Evolutionary conservation across 2,329 filamentous ascomycete genomes (phyloP).

Genomic region (Calonectria pteridis): DNA sequence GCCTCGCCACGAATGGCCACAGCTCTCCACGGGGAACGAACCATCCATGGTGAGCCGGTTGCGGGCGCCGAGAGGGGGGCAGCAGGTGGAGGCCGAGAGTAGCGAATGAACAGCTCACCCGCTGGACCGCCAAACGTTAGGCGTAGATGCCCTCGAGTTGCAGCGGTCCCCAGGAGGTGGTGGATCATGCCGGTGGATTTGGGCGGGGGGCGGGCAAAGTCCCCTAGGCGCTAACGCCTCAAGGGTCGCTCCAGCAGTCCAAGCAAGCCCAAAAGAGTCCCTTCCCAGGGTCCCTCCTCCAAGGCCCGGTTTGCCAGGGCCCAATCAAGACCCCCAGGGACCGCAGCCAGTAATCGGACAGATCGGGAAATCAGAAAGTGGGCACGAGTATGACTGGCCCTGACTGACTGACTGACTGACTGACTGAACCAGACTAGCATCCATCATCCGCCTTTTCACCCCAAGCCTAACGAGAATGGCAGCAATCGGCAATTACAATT

Average conservation of each 20-base stretch:
- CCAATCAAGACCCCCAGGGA: not conserved
- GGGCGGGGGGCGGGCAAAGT: conserved; percentile 35
- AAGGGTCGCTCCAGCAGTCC: conserved; percentile 47
- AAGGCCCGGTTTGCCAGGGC: conserved; percentile 33
- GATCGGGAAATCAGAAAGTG: conserved; percentile 43
- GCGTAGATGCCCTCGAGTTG: not conserved
- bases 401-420: conserved; percentile 11
- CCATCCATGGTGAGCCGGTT: conserved; percentile 19
- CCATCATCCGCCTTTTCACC: not conserved
- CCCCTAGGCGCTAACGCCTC: conserved; percentile 39
- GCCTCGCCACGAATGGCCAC: not conserved
- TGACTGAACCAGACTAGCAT: not conserved
- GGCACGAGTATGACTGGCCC: not conserved
- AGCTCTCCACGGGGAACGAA: conserved; percentile 9
- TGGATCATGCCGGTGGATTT: conserved; percentile 28
- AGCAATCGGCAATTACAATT: conserved; percentile 12
- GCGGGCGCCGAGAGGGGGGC: conserved; percentile 32
- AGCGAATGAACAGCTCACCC: not conserved
- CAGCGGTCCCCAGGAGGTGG: conserved; percentile 6
- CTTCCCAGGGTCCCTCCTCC: conserved; percentile 27
- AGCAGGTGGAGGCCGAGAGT: conserved; percentile 4
- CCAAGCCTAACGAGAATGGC: conserved; percentile 3
- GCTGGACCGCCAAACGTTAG: conserved; percentile 24
- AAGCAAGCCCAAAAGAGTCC: not conserved
- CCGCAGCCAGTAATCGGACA: conserved; percentile 52